Conservation (phyloP, 192 early-diverging fungal species). For the Backusella morwellensis region DNA sequence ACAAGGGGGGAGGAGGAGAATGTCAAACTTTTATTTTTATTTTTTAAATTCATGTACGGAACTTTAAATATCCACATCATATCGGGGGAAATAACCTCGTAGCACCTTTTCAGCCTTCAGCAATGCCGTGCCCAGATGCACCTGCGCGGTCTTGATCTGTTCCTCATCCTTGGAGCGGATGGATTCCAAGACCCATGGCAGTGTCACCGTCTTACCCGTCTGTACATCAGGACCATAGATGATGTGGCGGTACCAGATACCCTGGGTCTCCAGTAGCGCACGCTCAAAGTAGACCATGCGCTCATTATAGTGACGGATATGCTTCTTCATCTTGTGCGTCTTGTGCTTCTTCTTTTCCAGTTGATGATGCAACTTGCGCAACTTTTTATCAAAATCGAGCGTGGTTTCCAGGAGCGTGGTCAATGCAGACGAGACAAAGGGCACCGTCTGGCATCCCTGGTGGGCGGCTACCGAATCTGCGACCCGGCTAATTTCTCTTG, state of each 20-base stretch:
- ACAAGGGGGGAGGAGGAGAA: not conserved
- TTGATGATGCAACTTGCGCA: not conserved
- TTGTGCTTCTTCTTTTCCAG: not conserved
- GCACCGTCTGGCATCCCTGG: not conserved
- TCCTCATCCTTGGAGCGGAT: not conserved
- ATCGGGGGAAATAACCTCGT: not conserved
- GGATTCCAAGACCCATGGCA: not conserved
- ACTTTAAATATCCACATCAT: not conserved
- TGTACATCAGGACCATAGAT: constrained; percentile 46
- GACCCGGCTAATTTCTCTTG: constrained; percentile 33
- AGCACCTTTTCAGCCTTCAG: not conserved
- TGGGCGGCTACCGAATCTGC: constrained; percentile 15
- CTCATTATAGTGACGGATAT: constrained; percentile 39
- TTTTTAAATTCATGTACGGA: not conserved
- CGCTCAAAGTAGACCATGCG: constrained; percentile 44
- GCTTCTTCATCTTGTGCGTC: constrained; percentile 11
- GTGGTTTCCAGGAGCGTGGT: not conserved
- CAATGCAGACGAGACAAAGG: not conserved
- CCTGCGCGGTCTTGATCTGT: not conserved
- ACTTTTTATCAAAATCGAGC: not conserved
- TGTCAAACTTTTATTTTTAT: constrained; percentile 4
- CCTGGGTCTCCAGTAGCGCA: constrained; percentile 49
- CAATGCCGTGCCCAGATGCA: not conserved
- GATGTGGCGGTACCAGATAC: constrained; percentile 59
- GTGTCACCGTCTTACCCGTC: constrained; percentile 32